These are phyloP conservation scores for Dactylellina sp. DNA, from an alignment of 2,329 filamentous ascomycete species.

Conservation along the genomic window DNA sequence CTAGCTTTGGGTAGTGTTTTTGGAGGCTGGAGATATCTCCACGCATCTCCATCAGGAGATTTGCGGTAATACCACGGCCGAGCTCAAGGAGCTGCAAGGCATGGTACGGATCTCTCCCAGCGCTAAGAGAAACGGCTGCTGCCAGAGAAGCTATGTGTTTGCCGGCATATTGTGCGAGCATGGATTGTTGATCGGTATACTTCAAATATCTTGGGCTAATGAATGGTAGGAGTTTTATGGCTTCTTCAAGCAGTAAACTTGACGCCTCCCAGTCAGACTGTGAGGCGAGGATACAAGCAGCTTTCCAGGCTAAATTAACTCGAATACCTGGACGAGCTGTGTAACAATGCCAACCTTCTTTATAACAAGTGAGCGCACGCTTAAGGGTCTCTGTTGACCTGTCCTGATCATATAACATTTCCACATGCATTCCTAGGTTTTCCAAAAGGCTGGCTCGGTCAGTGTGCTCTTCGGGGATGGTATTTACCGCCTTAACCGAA, in stretches of 20 bases:
- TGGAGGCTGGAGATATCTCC: slow-evolving; percentile 36
- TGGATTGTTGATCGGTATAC: slow-evolving; percentile 25
- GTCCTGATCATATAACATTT: background rate
- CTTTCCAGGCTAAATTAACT: background rate
- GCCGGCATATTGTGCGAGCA: slow-evolving; percentile 17
- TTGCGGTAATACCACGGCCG: slow-evolving; percentile 61
- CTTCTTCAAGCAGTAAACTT: slow-evolving; percentile 26
- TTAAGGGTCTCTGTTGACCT: background rate
- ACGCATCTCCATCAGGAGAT: slow-evolving; percentile 58
- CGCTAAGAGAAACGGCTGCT: slow-evolving; percentile 16
- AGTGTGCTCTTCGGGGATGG: background rate
- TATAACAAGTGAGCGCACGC: slow-evolving; percentile 1
- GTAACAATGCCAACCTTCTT: slow-evolving; percentile 8
- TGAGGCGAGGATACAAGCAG: slow-evolving; percentile 8
- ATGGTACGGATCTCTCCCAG: slow-evolving; percentile 10
- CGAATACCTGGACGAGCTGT: background rate
- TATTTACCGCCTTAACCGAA: slow-evolving; percentile 4
- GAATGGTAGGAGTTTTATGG: slow-evolving; percentile 28
- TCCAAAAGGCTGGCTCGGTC: background rate
- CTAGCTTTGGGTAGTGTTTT: slow-evolving; percentile 42
- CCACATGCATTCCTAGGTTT: background rate
- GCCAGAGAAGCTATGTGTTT: slow-evolving; percentile 23
- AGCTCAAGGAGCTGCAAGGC: slow-evolving; percentile 58
- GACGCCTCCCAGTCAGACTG: slow-evolving; percentile 15
- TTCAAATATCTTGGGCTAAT: slow-evolving; percentile 15